These are phyloP conservation scores for Erythrobasidium hasegawianum DNA, from an alignment of 1,284 basidiomycete species.

Conservation along the genomic window DNA sequence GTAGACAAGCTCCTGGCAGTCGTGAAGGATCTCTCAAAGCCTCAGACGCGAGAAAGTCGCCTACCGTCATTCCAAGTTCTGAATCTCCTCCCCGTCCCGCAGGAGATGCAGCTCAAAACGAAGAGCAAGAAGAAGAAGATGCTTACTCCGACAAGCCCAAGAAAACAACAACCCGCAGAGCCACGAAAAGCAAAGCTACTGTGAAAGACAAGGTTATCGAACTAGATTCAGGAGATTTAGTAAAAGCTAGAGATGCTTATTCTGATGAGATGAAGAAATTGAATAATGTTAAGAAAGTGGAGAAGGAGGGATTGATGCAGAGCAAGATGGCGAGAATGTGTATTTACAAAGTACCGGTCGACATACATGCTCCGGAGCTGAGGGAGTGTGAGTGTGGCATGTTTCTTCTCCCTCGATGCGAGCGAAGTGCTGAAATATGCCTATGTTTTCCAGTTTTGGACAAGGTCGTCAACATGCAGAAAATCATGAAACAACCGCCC, in stretches of 20 bases:
- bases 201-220: slow-evolving; percentile 19
- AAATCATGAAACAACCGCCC: background rate
- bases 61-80: background rate
- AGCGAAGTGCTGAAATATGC: too few relatives aligned
- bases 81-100: slow-evolving; percentile 13
- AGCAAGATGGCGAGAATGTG: background rate
- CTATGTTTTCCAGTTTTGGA: background rate
- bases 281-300: slow-evolving; percentile 5
- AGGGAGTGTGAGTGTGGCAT: slow-evolving; percentile 19
- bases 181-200: background rate
- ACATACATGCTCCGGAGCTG: slow-evolving; percentile 8
- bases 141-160: background rate
- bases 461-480: background rate
- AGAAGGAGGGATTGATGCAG: slow-evolving; percentile 4
- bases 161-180: background rate
- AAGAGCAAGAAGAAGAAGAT: background rate
- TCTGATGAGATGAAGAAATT: slow-evolving; percentile 23
- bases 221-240: slow-evolving; percentile 11
- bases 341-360: background rate
- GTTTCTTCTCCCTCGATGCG: too few relatives aligned
- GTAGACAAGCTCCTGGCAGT: too few relatives aligned
- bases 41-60: too few relatives aligned
- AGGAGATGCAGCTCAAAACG: background rate
- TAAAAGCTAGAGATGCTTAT: slow-evolving; percentile 12
- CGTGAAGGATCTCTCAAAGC: too few relatives aligned